Conservation (phyloP, 139 green algal species). For the Coelastrella sp. region DNA sequence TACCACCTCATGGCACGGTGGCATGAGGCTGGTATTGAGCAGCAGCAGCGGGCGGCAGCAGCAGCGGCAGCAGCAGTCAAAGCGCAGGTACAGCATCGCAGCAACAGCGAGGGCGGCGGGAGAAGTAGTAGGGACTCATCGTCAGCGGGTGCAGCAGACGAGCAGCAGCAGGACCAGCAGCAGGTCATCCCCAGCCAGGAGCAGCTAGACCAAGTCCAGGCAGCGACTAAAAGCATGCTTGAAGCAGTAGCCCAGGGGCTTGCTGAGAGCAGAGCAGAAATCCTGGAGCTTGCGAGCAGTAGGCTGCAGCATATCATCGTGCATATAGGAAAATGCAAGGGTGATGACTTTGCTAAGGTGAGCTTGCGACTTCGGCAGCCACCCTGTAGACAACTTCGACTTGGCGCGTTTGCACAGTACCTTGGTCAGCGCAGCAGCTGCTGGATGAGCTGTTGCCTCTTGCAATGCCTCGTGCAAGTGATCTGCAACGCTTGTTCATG, state of each 20-base stretch:
- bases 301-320: constrained; percentile 60
- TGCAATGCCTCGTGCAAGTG: background rate
- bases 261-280: constrained; percentile 34
- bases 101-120: constrained; percentile 34
- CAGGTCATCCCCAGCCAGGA: background rate
- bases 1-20: constrained; percentile 65
- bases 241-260: constrained; percentile 26
- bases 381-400: no score
- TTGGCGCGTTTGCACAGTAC: no score
- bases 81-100: constrained; percentile 4
- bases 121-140: background rate
- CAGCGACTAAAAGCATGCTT: constrained; percentile 35
- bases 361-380: background rate
- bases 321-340: constrained; percentile 55
- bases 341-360: constrained; percentile 67
- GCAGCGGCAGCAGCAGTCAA: constrained; percentile 29
- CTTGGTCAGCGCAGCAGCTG: no score
- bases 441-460: no score
- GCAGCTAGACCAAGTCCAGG: constrained; percentile 36
- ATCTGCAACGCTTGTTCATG: background rate
- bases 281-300: constrained; percentile 51
- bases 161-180: background rate
- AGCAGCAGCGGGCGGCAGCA: constrained; percentile 13
- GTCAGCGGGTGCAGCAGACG: background rate
- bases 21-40: constrained; percentile 44